Base-by-base conservation (phyloP, 768 basidiomycete species). In the Candolleomyces eurysporus region DNA sequence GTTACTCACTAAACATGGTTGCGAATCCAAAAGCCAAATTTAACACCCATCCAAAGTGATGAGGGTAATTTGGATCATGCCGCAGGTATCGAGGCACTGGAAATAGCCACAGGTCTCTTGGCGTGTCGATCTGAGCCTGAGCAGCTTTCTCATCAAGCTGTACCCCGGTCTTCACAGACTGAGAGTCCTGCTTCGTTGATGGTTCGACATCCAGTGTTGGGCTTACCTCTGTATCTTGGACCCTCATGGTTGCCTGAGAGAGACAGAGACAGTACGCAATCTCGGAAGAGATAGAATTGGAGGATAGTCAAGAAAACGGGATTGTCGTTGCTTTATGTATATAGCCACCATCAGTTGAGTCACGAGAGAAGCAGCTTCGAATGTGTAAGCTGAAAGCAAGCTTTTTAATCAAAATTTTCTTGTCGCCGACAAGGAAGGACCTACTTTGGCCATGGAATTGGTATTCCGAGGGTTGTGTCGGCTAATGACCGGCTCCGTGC, bases 21-120 rank as follows among this genome's bases (percentile, higher is more conserved):
- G 82, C 80, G 61, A 85, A 77, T 11, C 86, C 89, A 68, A 90
- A 89, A 0, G 82, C 73, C 6, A 78, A 63, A 61, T 87, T 88
- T 45, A 87, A 67, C 31, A 79, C 48, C 17, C 82, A 55, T 13
- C 83, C 82, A 64, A 88, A 88, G 58, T 82, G 70, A 62, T 83
- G 82, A 0, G 84, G 83, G 14, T 71, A 78, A 5, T 76, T 67
- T 17, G 81, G 76, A 69, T 85, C 73, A 63, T 86, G 83, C 40
- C 79, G 82, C 9, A 87, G 75, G 26, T 76, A 71, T 61, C 65
- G 73, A 0, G 89, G 90, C 40, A 91, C 86, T 0, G 87, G 89
- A 5, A 90, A 64, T 63, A 90, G 72, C 17, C 83, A 79, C 63
- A 90, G 85, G 64, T 91, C 88, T 43, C 42, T 56, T 11, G 54